A percentile compares a stretch with the other conserved stretches of the same genome.
Conservation (phyloP, 1,284 basidiomycete species). For the Ceraceosorus guamensis region DNA sequence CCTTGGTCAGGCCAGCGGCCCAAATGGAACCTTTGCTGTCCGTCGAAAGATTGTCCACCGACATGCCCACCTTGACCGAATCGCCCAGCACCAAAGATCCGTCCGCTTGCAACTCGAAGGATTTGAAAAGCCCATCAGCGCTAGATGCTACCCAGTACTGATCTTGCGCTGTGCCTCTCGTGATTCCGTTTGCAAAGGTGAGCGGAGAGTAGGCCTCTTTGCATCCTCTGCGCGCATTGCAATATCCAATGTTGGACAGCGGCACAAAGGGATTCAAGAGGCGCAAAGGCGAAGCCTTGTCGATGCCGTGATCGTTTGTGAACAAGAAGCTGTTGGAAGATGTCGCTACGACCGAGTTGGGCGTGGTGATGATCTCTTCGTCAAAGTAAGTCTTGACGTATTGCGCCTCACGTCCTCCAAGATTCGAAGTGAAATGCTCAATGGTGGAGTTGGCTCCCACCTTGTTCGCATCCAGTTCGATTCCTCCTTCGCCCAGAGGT, state of each 20-base stretch:
- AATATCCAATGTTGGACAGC: slow-evolving; percentile 23
- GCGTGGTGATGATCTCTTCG: slow-evolving; percentile 56
- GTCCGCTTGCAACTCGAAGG: slow-evolving; percentile 30
- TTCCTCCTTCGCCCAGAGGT: slow-evolving; percentile 2
- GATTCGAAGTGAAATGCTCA: slow-evolving; percentile 61
- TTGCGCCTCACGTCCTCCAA: slow-evolving; percentile 53
- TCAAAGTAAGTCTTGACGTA: slow-evolving; percentile 60
- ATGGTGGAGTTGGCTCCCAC: slow-evolving; percentile 65
- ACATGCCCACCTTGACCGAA: slow-evolving; percentile 15
- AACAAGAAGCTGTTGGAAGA: slow-evolving; percentile 36
- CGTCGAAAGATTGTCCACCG: slow-evolving; percentile 27
- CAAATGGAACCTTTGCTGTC: slow-evolving; percentile 28
- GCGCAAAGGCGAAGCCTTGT: slow-evolving; percentile 18
- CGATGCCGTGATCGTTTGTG: slow-evolving; percentile 30
- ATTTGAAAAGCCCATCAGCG: slow-evolving; percentile 17
- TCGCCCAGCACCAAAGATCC: slow-evolving; percentile 8
- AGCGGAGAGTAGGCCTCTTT: slow-evolving; percentile 23
- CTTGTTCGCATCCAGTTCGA: slow-evolving; percentile 14
- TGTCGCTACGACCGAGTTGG: slow-evolving; percentile 62
- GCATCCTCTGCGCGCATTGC: slow-evolving; percentile 28
- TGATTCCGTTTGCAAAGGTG: slow-evolving; percentile 28
- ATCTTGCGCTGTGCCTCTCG: neutral
- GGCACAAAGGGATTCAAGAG: slow-evolving; percentile 18
- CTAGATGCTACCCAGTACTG: slow-evolving; percentile 13
- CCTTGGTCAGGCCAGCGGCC: slow-evolving; percentile 21